Evolutionary conservation across 192 early-diverging fungal genomes (phyloP), one percentile per base, ranked within the genome.

Genomic region (Linnemannia schmuckeri): DNA sequence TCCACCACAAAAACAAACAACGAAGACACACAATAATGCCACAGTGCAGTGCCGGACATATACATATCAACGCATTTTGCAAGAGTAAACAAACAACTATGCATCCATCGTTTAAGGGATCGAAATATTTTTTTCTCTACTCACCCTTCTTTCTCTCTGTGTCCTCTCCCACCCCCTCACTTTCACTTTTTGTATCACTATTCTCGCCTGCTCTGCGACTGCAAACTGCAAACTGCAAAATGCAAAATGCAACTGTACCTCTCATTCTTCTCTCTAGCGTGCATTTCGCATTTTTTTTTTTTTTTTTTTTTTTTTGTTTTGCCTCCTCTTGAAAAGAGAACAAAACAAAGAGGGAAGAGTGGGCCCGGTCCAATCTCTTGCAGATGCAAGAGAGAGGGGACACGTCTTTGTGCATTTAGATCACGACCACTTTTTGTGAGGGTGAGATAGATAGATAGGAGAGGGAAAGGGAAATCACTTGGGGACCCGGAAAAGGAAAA

Each of bases 291-390:
- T 61, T 24, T n/a, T 5, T 6, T n/a, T 9, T 7, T 57, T 22
- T n/a, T n/a, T 57, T 57, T 22, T 57, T 57, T 22, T 57, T 57
- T 57, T 22, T 57, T 63, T 6, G 24, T 63, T 63, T 66, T 27
- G 61, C 9, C 61, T 66, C 27, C 61, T 1, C n/a, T 33, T 8
- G 61, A 66, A 66, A 66, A 37, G 37, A 37, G 37, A 37, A 37
- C 37, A 37, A 37, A 66, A 57, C 55, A 57, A 35, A 66, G 61
- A 24, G 24, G 24, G 30, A 66, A 33, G 61, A 12, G 27, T 27
- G 61, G n/a, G 30, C 61, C 61, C 30, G 27, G 61, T 66, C 61
- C 61, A 66, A 35, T 30, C 61, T 66, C 61, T 66, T 66, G 61
- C 61, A 33, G 27, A n/a, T 27, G 55, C 55, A 7, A 10, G n/a